Conservation (phyloP, 345 rosid genomes). For the Boechera stricta region DNA sequence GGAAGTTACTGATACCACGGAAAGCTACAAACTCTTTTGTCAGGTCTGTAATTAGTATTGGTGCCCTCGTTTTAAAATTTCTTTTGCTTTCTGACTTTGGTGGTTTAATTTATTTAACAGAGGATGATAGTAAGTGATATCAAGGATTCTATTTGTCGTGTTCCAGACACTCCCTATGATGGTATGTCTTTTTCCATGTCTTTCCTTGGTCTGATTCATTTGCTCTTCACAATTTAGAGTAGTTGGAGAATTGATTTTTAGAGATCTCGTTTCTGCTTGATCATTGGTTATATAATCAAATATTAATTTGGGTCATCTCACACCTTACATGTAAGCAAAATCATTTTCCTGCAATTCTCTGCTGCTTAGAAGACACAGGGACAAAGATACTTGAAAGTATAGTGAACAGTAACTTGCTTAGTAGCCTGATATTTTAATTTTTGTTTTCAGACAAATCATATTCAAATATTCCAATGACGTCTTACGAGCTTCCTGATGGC, state of each 20-base stretch:
- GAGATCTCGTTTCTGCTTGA: background rate
- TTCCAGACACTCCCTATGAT: constrained; percentile 93
- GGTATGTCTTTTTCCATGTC: constrained; percentile 49
- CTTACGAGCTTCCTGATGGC: constrained; percentile 98
- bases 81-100: constrained; percentile 13
- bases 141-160: constrained; percentile 91
- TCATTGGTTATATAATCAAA: background rate
- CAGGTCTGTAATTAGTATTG: constrained; percentile 61
- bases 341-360: background rate
- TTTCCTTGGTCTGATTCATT: background rate
- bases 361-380: background rate
- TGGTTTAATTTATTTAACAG: constrained; percentile 52
- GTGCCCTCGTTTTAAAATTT: constrained; percentile 15
- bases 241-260: background rate
- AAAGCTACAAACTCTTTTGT: constrained; percentile 84
- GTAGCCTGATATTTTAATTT: constrained; percentile 31
- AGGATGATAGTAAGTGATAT: constrained; percentile 88
- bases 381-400: background rate
- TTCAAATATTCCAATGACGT: constrained; percentile 90
- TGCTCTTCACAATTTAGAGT: background rate
- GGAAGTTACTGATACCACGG: constrained; percentile 76
- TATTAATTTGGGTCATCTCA: constrained; percentile 4
- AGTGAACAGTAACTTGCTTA: background rate
- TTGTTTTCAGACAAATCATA: constrained; percentile 65
- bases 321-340: background rate